Evolutionary conservation across 2,329 filamentous ascomycete species (phyloP), one percentile per base, ranked within the genome.

Genomic region (Allantophomopsis lycopodina): DNA sequence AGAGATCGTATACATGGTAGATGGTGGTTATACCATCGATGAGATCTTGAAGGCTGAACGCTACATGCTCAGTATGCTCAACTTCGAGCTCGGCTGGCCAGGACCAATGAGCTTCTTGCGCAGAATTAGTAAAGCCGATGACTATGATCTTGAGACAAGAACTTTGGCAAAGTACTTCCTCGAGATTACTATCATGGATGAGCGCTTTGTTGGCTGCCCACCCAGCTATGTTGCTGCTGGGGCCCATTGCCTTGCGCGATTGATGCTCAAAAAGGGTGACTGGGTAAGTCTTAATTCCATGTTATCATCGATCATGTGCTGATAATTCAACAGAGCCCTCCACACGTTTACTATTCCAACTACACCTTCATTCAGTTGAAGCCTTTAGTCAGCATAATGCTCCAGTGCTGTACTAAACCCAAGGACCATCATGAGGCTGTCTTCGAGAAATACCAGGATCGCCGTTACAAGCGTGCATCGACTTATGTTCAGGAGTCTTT

Each of bases 1-100:
- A 45, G 91, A 98, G 66, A 94, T 98, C 53, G 83, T 94, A 44
- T 96, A 89, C 67, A 96, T 98, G 89, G 91, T 98, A 32, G 91
- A 98, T 56, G 75, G 79, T 34, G 87, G 86, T 40, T 98, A 95
- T 62, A 83, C 73, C 3, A 71, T 75, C 13, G 88, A 95, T 42
- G 91, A 96, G 64, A 89, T 98, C 42, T 73, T 96, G 48, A 95
- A 96, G 65, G 91, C 91, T 1, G 91, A 98, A 63, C 80, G 88
- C 11, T 96, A 94, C 66, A 98, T 98, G 88, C 74, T 98, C 38
- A 93, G 77, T 60, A 94, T 95, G 81, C 76, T 98, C 40, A 75
- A 86, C 52, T 98, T 94, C 56, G 87, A 95, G 62, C 75, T 98
- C 40, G 91, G 91, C 39, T 96, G 86, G 82, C 91, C 91, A n/a